Percentiles rank a stretch among this genome's conserved stretches.
Conservation (phyloP, 2,329 filamentous ascomycete genomes). For the Fusarium tupiense region DNA sequence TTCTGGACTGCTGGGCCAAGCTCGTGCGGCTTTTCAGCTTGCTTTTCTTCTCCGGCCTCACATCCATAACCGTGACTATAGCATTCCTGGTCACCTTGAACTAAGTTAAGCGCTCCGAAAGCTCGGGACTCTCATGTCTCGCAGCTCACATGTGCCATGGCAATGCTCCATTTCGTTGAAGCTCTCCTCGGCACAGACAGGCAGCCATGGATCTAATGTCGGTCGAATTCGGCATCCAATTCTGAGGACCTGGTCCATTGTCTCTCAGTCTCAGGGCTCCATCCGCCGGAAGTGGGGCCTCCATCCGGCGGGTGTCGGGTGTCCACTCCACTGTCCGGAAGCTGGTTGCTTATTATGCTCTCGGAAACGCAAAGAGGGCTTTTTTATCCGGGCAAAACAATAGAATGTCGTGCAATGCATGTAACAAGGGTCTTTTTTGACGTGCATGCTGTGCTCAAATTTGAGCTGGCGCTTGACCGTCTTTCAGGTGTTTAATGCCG, state of each 20-base stretch:
- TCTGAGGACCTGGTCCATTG: neutral
- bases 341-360: neutral
- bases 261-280: neutral
- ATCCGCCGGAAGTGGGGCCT: neutral
- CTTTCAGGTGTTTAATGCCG: conserved; percentile 28
- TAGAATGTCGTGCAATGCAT: conserved; percentile 6
- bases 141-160: neutral
- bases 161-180: neutral
- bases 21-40: neutral
- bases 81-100: neutral
- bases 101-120: neutral
- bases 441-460: conserved; percentile 16
- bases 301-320: neutral
- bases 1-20: neutral
- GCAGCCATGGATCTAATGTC: neutral
- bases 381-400: neutral
- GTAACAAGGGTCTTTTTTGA: conserved; percentile 25
- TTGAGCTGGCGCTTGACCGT: conserved; percentile 28
- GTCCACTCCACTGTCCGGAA: neutral
- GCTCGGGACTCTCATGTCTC: conserved; percentile 2
- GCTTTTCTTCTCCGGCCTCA: neutral
- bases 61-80: neutral
- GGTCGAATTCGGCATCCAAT: neutral
- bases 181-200: neutral
- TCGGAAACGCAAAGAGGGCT: conserved; percentile 19